A percentile compares a stretch with the other conserved stretches of the same genome.
phyloP scores from a whole-genome alignment of 345 rosid species.

The Bruguiera parviflora region DNA sequence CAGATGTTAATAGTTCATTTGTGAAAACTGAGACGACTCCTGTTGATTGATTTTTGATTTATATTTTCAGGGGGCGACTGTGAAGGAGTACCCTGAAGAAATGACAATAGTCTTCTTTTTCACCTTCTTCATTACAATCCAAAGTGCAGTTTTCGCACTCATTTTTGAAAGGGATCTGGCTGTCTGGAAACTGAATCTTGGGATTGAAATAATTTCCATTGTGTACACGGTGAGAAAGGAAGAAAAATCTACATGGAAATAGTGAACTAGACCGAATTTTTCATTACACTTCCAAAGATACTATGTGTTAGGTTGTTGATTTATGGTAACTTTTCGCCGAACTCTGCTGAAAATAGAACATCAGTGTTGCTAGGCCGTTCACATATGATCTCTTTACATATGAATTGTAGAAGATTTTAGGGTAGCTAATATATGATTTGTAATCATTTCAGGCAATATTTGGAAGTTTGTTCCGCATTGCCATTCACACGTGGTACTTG shows the following conservation, averaged over 20 bases:
- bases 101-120: constrained; percentile 34
- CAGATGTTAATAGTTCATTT: not conserved
- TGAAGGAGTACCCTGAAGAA: constrained; percentile 28
- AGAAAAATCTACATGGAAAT: not conserved
- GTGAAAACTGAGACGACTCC: too few relatives aligned
- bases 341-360: too few relatives aligned
- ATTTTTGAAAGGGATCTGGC: constrained; percentile 15
- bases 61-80: constrained; percentile 17
- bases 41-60: not conserved
- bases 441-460: constrained; percentile 27
- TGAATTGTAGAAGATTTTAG: not conserved
- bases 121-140: constrained; percentile 22
- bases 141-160: constrained; percentile 17
- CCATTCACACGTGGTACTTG: constrained; percentile 41
- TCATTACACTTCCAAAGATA: too few relatives aligned
- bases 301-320: too few relatives aligned
- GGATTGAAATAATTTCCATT: constrained; percentile 31
- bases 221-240: constrained; percentile 30
- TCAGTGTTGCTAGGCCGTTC: too few relatives aligned
- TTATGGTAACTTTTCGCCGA: too few relatives aligned
- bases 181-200: constrained; percentile 34
- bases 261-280: too few relatives aligned
- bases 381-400: too few relatives aligned
- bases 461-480: constrained; percentile 34
- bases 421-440: not conserved